Evolutionary conservation across 2,329 filamentous ascomycete genomes (phyloP), one percentile per base, ranked within the genome.

Genomic region (Monosporascus sp.): DNA sequence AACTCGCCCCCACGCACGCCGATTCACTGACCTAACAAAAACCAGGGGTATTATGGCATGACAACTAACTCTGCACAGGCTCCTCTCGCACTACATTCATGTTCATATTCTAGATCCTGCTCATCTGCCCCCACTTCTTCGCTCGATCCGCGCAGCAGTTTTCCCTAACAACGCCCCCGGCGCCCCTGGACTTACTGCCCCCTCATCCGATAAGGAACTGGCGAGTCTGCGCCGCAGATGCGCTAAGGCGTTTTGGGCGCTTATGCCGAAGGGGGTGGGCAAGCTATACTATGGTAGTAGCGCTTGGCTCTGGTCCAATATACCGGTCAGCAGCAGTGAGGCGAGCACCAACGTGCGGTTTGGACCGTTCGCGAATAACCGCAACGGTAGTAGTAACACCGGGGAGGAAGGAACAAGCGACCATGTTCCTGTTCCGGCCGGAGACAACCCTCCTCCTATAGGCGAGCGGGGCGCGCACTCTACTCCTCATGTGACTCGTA

Each of bases 111-210:
- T 90, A 57, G 81, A 85, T 71, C 77, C 85, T 60, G 77, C 78
- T 56, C 77, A 81, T 60, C 75, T 91, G 52, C 84, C 88, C 67
- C 76, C 77, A 66, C 71, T 89, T 60, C 80, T 93, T 63, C 82
- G 84, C 67, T 81, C 84, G 60, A 78, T 89, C 64, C 88, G 94
- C 67, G 83, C 82, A 63, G 82, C 88, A 55, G 76, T 97, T 52
- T 97, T 97, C 68, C 93, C 94, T 60, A 88, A 90, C 72, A 95
- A 95, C 71, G 78, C 82, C 62, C 85, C 87, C 56, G 86, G 85
- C 54, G 80, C 83, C 59, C 76, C 84, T 62, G 78, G 80, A 54
- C 73, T 85, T 59, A 72, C 78, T 50, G 79, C 86, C 49, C 83
- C 85, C 54, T 76, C 77, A 48, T 79, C 79, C 57, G 77, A 84